Evolutionary conservation across 306 rosid genomes (phyloP).

Genomic region (Quercus alba): DNA sequence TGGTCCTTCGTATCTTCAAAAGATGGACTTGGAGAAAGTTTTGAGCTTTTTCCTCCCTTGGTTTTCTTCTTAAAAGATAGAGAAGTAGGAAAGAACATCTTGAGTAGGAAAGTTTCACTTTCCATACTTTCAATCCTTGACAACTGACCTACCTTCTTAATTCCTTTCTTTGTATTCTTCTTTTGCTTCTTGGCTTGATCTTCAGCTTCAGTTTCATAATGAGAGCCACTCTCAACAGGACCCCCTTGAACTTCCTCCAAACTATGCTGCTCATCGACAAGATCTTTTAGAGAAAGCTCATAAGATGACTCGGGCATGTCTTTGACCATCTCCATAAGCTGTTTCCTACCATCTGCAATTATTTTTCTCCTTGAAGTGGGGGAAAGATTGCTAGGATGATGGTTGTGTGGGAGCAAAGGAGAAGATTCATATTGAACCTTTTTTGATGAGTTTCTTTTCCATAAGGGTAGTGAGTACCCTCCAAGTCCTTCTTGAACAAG

Average conservation of each 20-base stretch:
- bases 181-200: conserved; percentile 17
- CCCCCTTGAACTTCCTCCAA: conserved; percentile 21
- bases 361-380: conserved; percentile 31
- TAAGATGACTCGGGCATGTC: conserved; percentile 55
- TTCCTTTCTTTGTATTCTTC: conserved; percentile 15
- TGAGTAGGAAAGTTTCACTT: conserved; percentile 49
- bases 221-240: conserved; percentile 3
- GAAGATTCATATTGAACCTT: conserved; percentile 14
- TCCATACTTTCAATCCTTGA: conserved; percentile 55
- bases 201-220: conserved; percentile 11
- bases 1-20: conserved; percentile 16
- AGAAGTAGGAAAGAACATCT: conserved; percentile 62
- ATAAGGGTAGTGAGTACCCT: conserved; percentile 8
- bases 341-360: conserved; percentile 47
- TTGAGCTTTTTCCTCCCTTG: conserved; percentile 32
- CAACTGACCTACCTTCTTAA: conserved; percentile 33
- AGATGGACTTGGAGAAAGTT: conserved; percentile 29
- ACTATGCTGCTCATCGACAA: conserved; percentile 41
- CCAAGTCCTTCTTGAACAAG: conserved; percentile 7
- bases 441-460: conserved; percentile 11
- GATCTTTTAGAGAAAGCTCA: conserved; percentile 70
- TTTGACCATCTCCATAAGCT: conserved; percentile 52
- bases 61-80: conserved; percentile 46
- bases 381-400: conserved; percentile 17
- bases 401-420: conserved; percentile 32